phyloP scores from a whole-genome alignment of 2,329 filamentous ascomycete species.

The Alternaria tenuissima region DNA sequence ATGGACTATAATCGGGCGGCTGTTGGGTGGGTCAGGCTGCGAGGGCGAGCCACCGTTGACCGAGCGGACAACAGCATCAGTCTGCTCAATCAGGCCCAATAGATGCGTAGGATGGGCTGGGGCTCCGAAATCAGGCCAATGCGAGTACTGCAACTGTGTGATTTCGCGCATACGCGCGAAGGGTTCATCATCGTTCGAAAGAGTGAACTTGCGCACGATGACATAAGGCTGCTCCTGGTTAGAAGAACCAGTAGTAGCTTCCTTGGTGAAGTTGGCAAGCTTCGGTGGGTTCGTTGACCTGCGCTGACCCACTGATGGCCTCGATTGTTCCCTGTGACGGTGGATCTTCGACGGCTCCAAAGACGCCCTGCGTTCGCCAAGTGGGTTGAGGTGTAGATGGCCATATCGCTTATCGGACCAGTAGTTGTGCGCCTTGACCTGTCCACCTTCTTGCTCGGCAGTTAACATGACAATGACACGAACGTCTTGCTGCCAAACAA shows the following conservation, averaged over 20 bases:
- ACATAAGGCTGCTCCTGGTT: slow-evolving; percentile 74
- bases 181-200: slow-evolving; percentile 78
- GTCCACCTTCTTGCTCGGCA: slow-evolving; percentile 89
- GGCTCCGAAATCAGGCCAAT: slow-evolving; percentile 97
- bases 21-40: slow-evolving; percentile 61
- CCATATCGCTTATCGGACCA: slow-evolving; percentile 86
- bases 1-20: slow-evolving; percentile 85
- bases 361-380: slow-evolving; percentile 84
- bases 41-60: slow-evolving; percentile 58
- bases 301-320: slow-evolving; percentile 46
- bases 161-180: slow-evolving; percentile 90
- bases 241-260: slow-evolving; percentile 32
- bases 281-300: slow-evolving; percentile 46
- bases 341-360: slow-evolving; percentile 69
- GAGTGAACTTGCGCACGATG: slow-evolving; percentile 83
- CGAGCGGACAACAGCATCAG: slow-evolving; percentile 72
- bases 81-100: slow-evolving; percentile 87
- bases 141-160: slow-evolving; percentile 91
- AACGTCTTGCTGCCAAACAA: slow-evolving; percentile 96
- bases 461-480: slow-evolving; percentile 97
- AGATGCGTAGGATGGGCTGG: slow-evolving; percentile 89
- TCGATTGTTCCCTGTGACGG: slow-evolving; percentile 49
- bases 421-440: slow-evolving; percentile 94
- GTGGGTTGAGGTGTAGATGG: slow-evolving; percentile 73
- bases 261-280: slow-evolving; percentile 40